phyloP scores from a whole-genome alignment of 768 basidiomycete genomes.

The Hypsizygus marmoreus region DNA sequence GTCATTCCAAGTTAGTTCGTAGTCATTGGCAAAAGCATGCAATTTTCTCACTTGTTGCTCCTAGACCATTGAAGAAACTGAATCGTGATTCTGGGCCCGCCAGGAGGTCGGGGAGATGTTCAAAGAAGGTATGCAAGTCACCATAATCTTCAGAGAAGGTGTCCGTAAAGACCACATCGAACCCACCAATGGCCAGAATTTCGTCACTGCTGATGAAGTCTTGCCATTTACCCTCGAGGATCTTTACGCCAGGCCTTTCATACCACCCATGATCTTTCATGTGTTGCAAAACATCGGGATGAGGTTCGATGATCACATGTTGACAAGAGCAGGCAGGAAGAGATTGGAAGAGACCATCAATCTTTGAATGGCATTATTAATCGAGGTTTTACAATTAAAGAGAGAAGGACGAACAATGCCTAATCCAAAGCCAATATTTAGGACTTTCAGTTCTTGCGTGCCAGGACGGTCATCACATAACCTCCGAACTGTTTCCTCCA shows the following conservation, averaged over 20 bases:
- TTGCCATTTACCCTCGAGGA: slow-evolving; percentile 95
- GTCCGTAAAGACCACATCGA: slow-evolving; percentile 90
- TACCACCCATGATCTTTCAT: slow-evolving; percentile 82
- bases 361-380: slow-evolving; percentile 43
- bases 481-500: slow-evolving; percentile 75
- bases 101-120: slow-evolving; percentile 74
- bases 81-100: slow-evolving; percentile 75
- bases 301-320: slow-evolving; percentile 94
- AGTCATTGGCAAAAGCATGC: slow-evolving; percentile 1
- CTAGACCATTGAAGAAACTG: slow-evolving; percentile 97
- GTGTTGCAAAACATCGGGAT: slow-evolving; percentile 84
- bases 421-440: slow-evolving; percentile 94
- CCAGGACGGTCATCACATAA: slow-evolving; percentile 60
- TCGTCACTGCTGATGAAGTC: slow-evolving; percentile 67
- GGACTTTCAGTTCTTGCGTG: slow-evolving; percentile 55
- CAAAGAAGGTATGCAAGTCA: slow-evolving; percentile 83
- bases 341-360: slow-evolving; percentile 80
- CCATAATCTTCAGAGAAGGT: slow-evolving; percentile 89
- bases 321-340: slow-evolving; percentile 57
- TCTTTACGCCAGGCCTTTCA: slow-evolving; percentile 69
- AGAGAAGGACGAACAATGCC: slow-evolving; percentile 67
- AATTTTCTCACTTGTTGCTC: slow-evolving; percentile 79
- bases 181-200: slow-evolving; percentile 68
- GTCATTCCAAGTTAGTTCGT: slow-evolving; percentile 7
- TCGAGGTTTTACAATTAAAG: not conserved